Conservation (phyloP, 2,329 filamentous ascomycete genomes). For the Sporothrix brunneoviolacea region DNA sequence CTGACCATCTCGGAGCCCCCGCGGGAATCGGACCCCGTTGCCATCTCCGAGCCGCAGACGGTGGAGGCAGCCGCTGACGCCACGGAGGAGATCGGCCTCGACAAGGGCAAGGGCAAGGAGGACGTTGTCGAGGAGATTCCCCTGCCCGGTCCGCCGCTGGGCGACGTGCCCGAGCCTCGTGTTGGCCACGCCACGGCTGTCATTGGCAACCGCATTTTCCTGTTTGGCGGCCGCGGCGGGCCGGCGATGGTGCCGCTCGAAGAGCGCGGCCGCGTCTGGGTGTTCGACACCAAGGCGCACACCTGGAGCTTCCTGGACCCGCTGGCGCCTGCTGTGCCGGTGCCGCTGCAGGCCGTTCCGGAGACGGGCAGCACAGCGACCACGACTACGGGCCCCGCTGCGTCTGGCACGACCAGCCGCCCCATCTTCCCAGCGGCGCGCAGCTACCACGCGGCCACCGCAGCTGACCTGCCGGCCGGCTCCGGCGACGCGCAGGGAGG, state of each 20-base stretch:
- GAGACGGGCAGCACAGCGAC: conserved; percentile 14
- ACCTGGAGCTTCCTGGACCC: conserved; percentile 62
- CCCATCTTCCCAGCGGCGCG: conserved; percentile 53
- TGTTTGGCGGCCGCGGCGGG: conserved; percentile 75
- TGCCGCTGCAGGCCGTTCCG: conserved; percentile 18
- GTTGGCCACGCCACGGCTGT: conserved; percentile 67
- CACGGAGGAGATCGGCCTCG: conserved; percentile 21
- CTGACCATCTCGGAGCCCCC: conserved; percentile 17
- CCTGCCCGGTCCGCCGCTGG: conserved; percentile 29
- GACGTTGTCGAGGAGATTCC: conserved; percentile 12
- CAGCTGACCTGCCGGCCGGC: conserved; percentile 29
- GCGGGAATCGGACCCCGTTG: conserved; percentile 17
- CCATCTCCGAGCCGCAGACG: conserved; percentile 14
- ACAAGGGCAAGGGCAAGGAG: conserved; percentile 31
- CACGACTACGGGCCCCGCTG: conserved; percentile 13
- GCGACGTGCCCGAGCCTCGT: conserved; percentile 56
- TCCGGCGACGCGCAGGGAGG: conserved; percentile 21
- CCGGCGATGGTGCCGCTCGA: conserved; percentile 62
- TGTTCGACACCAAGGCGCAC: conserved; percentile 59
- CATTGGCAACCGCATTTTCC: conserved; percentile 63
- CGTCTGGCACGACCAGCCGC: conserved; percentile 15
- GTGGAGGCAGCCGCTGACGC: conserved; percentile 23
- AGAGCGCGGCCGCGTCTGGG: conserved; percentile 69
- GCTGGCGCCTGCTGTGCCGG: conserved; percentile 34
- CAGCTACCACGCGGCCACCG: conserved; percentile 61